Evolutionary conservation across 2,329 filamentous ascomycete species (phyloP), one percentile per base, ranked within the genome.

Genomic region (Pseudocercospora musae): DNA sequence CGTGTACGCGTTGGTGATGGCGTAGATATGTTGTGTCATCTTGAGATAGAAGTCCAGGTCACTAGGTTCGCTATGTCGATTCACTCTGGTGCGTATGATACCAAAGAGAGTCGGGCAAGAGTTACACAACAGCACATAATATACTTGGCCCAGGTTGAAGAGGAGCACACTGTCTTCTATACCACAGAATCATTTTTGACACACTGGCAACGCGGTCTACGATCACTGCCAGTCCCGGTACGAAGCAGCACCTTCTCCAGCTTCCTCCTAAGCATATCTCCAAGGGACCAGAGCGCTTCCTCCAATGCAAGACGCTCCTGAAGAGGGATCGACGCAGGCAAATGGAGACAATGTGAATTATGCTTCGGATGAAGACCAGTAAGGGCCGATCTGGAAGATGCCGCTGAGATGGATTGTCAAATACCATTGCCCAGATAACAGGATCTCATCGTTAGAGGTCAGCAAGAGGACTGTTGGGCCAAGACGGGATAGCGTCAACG

Each of bases 1-100:
- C 5, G 61, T 56, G 64, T 68, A 68, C 42, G 60, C 60, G 57
- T 68, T 67, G 59, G 61, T 50, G 29, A 65, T 60, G 50, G 57
- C 63, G 33, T 64, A 10, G 18, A 62, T 21, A 25, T 66, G 61
- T 49, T 54, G 59, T 31, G 42, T 15, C 50, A 53, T 60, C 4
- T 50, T 58, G 57, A 25, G 18, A 44, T 46, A 1, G 6, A 20
- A 15, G 2, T 9, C 20, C n/a, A 18, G 20, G 23, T 27, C 31
- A 15, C 20, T 42, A 13, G 5, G 27, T 21, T n/a, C 13, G 29
- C 29, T 31, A 11, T 44, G 40, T 44, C 21, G 21, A 13, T 10
- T 3, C 10, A 13, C 23, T 20, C 1, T 49, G 13, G 7, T 20
- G 44, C 9, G 5, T 13, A 7, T 13, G 21, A 6, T 18, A 20